Evolutionary conservation across 495 filamentous ascomycete species (phyloP).

Genomic region (Chaetomium tenue): DNA sequence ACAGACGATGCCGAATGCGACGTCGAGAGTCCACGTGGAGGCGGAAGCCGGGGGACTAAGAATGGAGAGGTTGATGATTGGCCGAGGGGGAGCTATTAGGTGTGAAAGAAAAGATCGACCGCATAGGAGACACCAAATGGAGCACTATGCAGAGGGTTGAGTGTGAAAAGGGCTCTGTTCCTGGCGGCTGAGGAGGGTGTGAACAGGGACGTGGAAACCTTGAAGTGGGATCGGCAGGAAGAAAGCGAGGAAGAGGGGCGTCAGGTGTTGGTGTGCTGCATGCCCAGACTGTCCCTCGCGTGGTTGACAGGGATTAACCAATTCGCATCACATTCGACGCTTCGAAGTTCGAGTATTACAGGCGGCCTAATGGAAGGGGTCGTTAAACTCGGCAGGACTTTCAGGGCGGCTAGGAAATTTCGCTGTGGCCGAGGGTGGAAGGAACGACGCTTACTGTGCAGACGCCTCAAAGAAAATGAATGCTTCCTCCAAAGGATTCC

Average conservation of each 20-base stretch:
- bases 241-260: conserved; percentile 14
- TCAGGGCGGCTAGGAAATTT: background rate
- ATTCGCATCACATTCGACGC: background rate
- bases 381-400: conserved; percentile 2
- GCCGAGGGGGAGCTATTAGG: conserved; percentile 2
- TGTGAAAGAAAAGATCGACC: background rate
- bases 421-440: background rate
- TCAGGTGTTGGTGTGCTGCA: conserved; percentile 14
- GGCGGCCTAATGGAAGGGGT: background rate
- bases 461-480: background rate
- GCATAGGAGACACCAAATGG: background rate
- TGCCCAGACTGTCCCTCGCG: conserved; percentile 27
- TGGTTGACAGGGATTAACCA: conserved; percentile 33
- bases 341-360: background rate
- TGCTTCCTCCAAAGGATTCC: background rate
- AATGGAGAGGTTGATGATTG: background rate
- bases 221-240: conserved; percentile 31
- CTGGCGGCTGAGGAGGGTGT: conserved; percentile 10
- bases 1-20: conserved; percentile 30
- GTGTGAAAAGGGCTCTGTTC: conserved; percentile 5
- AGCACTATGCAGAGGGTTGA: background rate
- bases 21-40: conserved; percentile 4
- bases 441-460: background rate
- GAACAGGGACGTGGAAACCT: background rate
- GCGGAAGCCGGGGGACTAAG: conserved; percentile 11